These are phyloP conservation scores for Colletotrichum sp. DNA, from an alignment of 2,329 filamentous ascomycete species.

Conservation along the genomic window DNA sequence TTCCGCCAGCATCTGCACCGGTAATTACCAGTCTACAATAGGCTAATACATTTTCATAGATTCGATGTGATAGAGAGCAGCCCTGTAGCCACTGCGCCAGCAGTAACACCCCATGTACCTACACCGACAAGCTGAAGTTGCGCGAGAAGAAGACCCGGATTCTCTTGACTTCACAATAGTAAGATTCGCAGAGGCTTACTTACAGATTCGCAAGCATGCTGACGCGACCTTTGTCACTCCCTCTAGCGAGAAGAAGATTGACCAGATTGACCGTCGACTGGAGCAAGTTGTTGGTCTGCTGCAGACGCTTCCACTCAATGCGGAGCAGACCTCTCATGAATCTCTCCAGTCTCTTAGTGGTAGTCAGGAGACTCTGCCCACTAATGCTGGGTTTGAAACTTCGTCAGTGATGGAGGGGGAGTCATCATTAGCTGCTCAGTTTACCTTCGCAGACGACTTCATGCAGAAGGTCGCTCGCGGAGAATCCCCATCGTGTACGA, in stretches of 20 bases:
- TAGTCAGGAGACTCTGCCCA: not conserved
- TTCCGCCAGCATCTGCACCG: rapidly evolving
- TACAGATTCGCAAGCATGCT: not conserved
- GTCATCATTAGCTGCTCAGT: constrained; percentile 50
- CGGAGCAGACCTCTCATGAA: constrained; percentile 21
- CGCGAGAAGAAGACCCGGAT: constrained; percentile 42
- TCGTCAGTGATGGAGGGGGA: constrained; percentile 44
- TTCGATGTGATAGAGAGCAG: constrained; percentile 40
- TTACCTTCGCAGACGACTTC: constrained; percentile 51
- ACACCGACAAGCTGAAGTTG: constrained; percentile 29
- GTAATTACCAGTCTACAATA: rapidly evolving
- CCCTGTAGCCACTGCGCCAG: constrained; percentile 40
- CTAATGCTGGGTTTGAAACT: not conserved
- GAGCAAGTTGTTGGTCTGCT: constrained; percentile 39
- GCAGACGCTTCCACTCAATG: not conserved
- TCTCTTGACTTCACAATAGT: constrained; percentile 43
- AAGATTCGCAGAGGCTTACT: constrained; percentile 12
- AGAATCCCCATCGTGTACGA: constrained; percentile 16
- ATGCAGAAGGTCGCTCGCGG: constrained; percentile 40
- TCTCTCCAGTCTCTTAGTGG: not conserved
- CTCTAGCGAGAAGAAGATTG: constrained; percentile 41
- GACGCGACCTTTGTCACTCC: not conserved
- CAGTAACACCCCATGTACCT: constrained; percentile 39
- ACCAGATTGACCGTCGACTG: constrained; percentile 40
- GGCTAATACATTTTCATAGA: constrained; percentile 18